A percentile compares a stretch with the other conserved stretches of the same genome.
Conservation (phyloP, 176 grass and related monocot species). For the Bonia amplexicaulis region DNA sequence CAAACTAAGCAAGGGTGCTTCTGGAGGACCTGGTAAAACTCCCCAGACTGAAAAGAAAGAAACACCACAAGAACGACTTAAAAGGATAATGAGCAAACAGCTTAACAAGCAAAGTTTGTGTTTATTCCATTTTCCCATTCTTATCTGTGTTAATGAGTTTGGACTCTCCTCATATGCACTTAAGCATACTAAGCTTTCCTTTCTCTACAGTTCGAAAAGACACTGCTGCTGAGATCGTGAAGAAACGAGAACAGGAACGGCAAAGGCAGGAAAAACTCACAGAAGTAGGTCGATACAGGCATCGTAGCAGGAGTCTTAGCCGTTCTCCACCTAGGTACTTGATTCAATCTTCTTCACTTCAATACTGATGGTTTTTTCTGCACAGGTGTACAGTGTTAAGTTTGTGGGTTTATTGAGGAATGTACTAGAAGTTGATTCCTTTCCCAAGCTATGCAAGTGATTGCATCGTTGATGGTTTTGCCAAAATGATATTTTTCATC, state of each 20-base stretch:
- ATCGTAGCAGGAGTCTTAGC: conserved; percentile 59
- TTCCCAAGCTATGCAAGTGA: background rate
- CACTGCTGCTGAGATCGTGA: conserved; percentile 79
- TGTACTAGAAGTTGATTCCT: background rate
- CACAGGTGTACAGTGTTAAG: background rate
- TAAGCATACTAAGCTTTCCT: conserved; percentile 20
- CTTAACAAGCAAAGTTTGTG: conserved; percentile 98
- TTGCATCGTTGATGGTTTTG: background rate
- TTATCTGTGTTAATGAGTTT: conserved; percentile 14
- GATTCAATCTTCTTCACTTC: conserved; percentile 2
- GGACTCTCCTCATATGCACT: background rate
- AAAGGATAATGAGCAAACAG: conserved; percentile 99
- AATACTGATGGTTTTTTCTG: background rate
- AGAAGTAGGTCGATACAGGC: conserved; percentile 69
- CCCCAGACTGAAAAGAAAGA: conserved; percentile 82
- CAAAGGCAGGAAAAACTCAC: conserved; percentile 85
- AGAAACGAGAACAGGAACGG: conserved; percentile 84
- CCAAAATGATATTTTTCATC: background rate
- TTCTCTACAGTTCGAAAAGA: conserved; percentile 78
- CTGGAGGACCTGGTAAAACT: conserved; percentile 62
- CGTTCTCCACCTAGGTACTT: conserved; percentile 81
- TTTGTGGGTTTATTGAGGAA: background rate
- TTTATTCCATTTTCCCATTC: conserved; percentile 20
- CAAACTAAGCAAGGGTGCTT: conserved; percentile 70
- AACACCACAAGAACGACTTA: conserved; percentile 98